Evolutionary conservation across 345 rosid genomes (phyloP).

Genomic region (Eucalyptus curtisii): DNA sequence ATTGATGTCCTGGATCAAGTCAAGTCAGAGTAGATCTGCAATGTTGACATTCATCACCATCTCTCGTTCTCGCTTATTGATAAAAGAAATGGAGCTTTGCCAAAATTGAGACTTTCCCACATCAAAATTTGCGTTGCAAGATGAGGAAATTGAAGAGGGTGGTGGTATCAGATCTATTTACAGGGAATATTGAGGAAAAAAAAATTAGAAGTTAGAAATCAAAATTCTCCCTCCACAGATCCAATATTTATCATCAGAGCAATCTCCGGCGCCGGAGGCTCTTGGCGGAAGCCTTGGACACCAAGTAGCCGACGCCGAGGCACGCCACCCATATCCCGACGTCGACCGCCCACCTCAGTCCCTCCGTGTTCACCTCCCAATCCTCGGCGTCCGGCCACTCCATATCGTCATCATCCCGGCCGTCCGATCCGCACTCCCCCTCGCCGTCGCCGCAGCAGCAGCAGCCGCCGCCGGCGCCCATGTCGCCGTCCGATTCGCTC

Average conservation of each 20-base stretch:
- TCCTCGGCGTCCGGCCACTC: slow-evolving; percentile 4
- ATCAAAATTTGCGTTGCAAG: neutral
- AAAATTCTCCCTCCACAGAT: no score
- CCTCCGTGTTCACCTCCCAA: slow-evolving; percentile 36
- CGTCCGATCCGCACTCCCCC: slow-evolving; percentile 11
- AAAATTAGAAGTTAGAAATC: neutral
- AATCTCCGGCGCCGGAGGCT: slow-evolving; percentile 23
- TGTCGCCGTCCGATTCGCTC: neutral
- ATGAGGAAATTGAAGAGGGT: neutral
- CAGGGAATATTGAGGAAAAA: neutral
- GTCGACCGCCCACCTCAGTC: slow-evolving; percentile 70
- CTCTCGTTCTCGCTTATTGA: neutral
- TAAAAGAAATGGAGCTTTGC: neutral
- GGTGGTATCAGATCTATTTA: neutral
- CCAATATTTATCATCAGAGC: neutral
- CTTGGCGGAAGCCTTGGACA: slow-evolving; percentile 53
- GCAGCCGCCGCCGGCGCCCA: neutral
- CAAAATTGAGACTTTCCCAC: neutral
- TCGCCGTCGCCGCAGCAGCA: slow-evolving; percentile 1
- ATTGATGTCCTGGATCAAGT: neutral
- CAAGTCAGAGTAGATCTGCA: neutral
- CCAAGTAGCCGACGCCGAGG: slow-evolving; percentile 64
- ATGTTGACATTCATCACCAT: neutral
- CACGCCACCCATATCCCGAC: slow-evolving; percentile 79
- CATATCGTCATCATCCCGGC: neutral